Evolutionary conservation across 257 asterid genomes (phyloP).

Genomic region (Plantago elongata): DNA sequence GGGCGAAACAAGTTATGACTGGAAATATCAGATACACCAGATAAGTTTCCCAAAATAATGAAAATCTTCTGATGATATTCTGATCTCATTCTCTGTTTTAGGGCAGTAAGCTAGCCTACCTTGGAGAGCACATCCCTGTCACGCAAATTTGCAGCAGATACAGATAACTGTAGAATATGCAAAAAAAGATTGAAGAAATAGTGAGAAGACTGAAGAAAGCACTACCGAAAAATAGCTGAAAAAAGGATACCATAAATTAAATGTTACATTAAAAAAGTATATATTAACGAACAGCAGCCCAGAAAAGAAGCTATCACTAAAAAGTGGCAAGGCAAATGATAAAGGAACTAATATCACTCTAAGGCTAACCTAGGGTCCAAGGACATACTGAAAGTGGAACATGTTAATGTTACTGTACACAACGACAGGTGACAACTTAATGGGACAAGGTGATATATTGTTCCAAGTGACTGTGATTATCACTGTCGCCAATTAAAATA

Average conservation of each 20-base stretch:
- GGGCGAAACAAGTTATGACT: background rate
- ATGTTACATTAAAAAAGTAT: background rate
- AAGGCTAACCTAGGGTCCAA: background rate
- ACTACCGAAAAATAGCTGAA: conserved; percentile 13
- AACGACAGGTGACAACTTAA: too few species aligned
- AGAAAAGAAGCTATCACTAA: background rate
- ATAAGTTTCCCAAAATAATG: conserved; percentile 7
- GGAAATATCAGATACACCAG: background rate
- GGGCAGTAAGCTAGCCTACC: conserved; percentile 48
- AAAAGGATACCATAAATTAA: background rate
- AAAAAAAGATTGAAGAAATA: conserved; percentile 12
- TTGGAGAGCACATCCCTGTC: conserved; percentile 91
- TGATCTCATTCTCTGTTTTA: conserved; percentile 5
- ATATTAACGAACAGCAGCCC: background rate
- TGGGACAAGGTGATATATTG: too few species aligned
- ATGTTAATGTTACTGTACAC: too few species aligned
- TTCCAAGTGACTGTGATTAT: too few species aligned
- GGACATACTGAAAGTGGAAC: background rate
- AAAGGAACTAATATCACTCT: background rate
- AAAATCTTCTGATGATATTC: background rate
- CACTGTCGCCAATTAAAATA: too few species aligned
- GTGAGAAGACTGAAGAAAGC: conserved; percentile 12
- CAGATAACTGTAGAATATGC: conserved; percentile 68
- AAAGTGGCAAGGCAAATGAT: background rate
- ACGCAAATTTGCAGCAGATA: conserved; percentile 77